A percentile compares a stretch with the other conserved stretches of the same genome.
phyloP scores from a whole-genome alignment of 1,284 basidiomycete species.

The Leccinum pachyderme region DNA sequence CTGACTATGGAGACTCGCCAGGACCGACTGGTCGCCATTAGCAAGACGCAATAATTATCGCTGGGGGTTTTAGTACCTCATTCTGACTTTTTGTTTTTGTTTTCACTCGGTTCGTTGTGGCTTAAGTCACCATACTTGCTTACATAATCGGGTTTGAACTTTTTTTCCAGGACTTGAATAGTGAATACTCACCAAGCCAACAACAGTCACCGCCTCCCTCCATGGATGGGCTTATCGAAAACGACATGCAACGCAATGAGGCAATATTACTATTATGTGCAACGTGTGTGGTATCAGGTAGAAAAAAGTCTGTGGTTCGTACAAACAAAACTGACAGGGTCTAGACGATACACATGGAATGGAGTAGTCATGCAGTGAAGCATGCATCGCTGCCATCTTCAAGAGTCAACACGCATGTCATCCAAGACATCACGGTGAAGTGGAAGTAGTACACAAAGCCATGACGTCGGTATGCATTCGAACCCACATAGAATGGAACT shows the following conservation, averaged over 20 bases:
- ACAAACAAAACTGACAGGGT: not conserved
- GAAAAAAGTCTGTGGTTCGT: not conserved
- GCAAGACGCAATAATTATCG: no score
- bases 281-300: conserved; percentile 1
- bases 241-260: not conserved
- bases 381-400: not conserved
- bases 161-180: no score
- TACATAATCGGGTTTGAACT: not conserved
- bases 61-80: no score
- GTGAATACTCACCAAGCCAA: not conserved
- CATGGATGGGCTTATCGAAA: not conserved
- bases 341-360: not conserved
- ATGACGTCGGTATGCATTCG: not conserved
- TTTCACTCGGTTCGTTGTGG: no score
- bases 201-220: not conserved
- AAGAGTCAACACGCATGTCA: conserved; percentile 8
- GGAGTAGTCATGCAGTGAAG: not conserved
- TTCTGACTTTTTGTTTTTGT: no score
- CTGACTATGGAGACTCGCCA: no score
- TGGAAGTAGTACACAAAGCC: conserved; percentile 1
- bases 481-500: conserved; percentile 5
- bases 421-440: conserved; percentile 9
- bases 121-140: no score
- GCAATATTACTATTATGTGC: conserved; percentile 16
- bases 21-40: no score